Base-by-base conservation (phyloP, 495 filamentous ascomycete genomes). In the Penicillium coprophilum region DNA sequence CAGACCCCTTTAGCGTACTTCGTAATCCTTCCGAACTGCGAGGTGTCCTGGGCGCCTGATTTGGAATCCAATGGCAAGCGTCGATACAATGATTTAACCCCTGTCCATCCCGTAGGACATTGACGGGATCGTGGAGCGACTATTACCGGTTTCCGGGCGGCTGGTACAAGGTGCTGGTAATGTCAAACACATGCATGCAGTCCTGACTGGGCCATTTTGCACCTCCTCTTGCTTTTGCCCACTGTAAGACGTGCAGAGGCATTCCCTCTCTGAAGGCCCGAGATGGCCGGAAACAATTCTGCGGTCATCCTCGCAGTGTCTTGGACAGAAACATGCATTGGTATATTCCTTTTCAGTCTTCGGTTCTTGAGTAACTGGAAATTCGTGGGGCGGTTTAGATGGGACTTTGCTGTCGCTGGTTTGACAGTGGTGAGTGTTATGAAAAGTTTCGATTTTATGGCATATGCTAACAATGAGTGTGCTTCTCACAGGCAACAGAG, bases 291-390 rank as follows among this genome's bases (percentile, higher is more conserved):
- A 15, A 31, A 45, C 20, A 47, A 36, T 20, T 44, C 57, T 24
- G 32, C 28, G 6, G 24, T 38, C 39, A 57, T 64, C 39, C 46
- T 64, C n/a, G 57, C 32, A n/a, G 54, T 60, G 4, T 55, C 53
- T 34, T 64, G 57, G 57, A 39, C 50, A 9, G 61, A 60, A 34
- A 64, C 61, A 27, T 43, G 28, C 13, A 32, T 64, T 19, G 61
- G 61, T 2, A 11, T 59, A 30, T 41, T 52, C 13, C 45, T 64
- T 17, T 60, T 64, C 17, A 40, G 32, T 2, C 57, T 64, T 8
- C 61, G 57, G 10, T 60, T 64, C 27, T 13, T 64, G 20, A 64
- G 50, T 43, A 64, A 60, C 30, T 64, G 57, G 61, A 54, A 55
- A 32, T 43, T 64, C 12, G 52, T 57, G 1, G 48, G 53, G 11